A percentile compares a stretch with the other conserved stretches of the same genome.
phyloP scores from a whole-genome alignment of 345 rosid genomes.

The Viola odorata region DNA sequence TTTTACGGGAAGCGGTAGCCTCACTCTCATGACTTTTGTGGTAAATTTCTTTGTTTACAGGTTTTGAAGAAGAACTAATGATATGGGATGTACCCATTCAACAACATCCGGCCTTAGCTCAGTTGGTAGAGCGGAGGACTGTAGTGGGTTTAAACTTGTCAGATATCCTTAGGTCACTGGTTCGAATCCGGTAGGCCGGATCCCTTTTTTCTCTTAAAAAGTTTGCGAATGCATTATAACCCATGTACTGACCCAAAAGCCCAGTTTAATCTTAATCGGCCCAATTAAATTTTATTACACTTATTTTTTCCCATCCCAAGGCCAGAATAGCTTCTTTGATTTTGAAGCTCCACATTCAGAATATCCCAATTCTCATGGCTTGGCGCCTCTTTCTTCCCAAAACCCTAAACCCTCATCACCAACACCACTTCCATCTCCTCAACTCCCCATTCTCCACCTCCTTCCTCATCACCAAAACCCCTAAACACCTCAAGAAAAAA shows the following conservation, averaged over 20 bases:
- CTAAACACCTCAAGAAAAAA: slow-evolving; percentile 43
- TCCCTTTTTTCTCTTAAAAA: not conserved
- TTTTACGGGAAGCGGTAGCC: too few species aligned
- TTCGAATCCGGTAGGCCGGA: slow-evolving; percentile 93
- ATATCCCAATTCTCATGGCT: slow-evolving; percentile 8
- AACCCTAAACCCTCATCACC: slow-evolving; percentile 13
- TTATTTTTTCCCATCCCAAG: too few species aligned
- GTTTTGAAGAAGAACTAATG: too few species aligned
- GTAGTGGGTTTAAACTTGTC: slow-evolving; percentile 34
- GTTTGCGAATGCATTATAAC: too few species aligned
- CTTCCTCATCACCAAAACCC: slow-evolving; percentile 73
- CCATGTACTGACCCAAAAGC: not conserved
- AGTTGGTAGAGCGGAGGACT: slow-evolving; percentile 99
- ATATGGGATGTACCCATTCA: too few species aligned
- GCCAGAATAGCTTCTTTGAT: too few species aligned
- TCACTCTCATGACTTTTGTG: too few species aligned
- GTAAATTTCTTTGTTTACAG: too few species aligned
- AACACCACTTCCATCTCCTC: not conserved
- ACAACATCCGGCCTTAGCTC: slow-evolving; percentile 94
- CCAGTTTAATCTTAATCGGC: too few species aligned
- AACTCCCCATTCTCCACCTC: slow-evolving; percentile 60
- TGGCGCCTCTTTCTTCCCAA: slow-evolving; percentile 27
- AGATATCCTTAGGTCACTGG: slow-evolving; percentile 46
- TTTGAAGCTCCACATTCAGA: too few species aligned
- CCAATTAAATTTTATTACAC: too few species aligned